A percentile compares a stretch with the other conserved stretches of the same genome.
Conservation (phyloP, 2,329 filamentous ascomycete species). For the Ophiostoma novo-ulmi region DNA sequence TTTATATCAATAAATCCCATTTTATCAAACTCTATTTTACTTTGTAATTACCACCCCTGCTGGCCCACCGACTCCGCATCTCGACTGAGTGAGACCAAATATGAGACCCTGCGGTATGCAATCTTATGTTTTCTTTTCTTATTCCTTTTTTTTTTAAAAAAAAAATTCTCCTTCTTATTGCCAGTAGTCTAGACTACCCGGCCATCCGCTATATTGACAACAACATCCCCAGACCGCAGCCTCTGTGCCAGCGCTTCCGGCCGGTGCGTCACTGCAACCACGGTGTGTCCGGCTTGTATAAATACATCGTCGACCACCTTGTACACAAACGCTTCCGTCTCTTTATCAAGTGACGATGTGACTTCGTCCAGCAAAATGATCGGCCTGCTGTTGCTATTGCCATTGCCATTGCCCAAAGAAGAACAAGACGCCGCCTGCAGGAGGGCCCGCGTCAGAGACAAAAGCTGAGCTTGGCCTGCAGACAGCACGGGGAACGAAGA, state of each 20-base stretch:
- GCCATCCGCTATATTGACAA: neutral
- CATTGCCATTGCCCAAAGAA: neutral
- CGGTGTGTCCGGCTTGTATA: neutral
- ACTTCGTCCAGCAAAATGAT: neutral
- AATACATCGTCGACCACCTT: neutral
- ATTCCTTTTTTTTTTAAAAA: neutral
- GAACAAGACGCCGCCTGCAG: conserved; percentile 17
- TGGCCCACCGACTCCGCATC: neutral
- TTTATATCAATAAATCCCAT: neutral
- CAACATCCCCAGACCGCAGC: neutral
- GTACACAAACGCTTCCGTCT: too few species aligned
- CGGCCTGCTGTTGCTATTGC: neutral
- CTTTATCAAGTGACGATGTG: neutral
- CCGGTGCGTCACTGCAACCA: neutral
- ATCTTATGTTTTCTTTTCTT: neutral
- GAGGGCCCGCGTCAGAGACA: conserved; percentile 24
- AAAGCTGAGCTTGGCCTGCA: conserved; percentile 25
- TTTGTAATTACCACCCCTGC: neutral
- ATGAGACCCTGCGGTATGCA: neutral
- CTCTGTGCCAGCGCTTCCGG: neutral
- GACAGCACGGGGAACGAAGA: conserved; percentile 23
- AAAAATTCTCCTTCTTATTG: too few species aligned
- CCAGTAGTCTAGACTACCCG: too few species aligned
- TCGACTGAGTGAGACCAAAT: neutral
- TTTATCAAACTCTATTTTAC: neutral